Percentiles rank a stretch among this genome's conserved stretches.
These are phyloP conservation scores for Xylaria acuta DNA, from an alignment of 495 filamentous ascomycete species.

Conservation along the genomic window DNA sequence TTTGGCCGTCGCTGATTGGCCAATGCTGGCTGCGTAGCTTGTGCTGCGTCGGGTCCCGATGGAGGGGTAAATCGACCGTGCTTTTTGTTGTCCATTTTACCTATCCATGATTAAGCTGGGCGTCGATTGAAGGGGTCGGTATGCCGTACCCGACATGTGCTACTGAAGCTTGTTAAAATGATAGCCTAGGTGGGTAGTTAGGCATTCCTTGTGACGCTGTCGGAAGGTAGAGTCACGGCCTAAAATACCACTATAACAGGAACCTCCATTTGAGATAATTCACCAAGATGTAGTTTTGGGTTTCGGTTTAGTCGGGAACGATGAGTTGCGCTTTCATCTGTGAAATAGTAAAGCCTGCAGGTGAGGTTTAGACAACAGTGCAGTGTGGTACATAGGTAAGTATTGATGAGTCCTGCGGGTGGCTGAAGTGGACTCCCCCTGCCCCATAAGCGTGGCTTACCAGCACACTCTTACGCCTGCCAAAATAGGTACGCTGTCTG, in stretches of 20 bases:
- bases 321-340: too few relatives aligned
- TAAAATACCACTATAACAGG: neutral
- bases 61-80: slow-evolving; percentile 26
- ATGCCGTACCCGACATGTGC: too few relatives aligned
- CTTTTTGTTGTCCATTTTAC: slow-evolving; percentile 23
- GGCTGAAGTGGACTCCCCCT: neutral
- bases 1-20: slow-evolving; percentile 31
- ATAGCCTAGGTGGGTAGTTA: too few relatives aligned
- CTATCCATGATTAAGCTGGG: too few relatives aligned
- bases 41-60: slow-evolving; percentile 13
- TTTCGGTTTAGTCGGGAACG: too few relatives aligned
- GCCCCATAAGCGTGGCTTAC: neutral
- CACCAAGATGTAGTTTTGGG: neutral
- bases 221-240: neutral
- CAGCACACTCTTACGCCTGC: neutral
- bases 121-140: too few relatives aligned
- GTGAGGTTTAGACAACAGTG: neutral
- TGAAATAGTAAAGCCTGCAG: too few relatives aligned
- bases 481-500: neutral
- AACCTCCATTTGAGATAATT: neutral
- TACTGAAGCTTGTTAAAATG: too few relatives aligned
- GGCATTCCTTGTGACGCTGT: neutral
- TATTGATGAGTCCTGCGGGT: too few relatives aligned
- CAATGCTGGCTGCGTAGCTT: slow-evolving; percentile 19
- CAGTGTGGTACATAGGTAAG: too few relatives aligned